Percentiles rank a stretch among this genome's conserved stretches.
Conservation (phyloP, 805 yeast genomes). For the Yarrowia keelungensis region DNA sequence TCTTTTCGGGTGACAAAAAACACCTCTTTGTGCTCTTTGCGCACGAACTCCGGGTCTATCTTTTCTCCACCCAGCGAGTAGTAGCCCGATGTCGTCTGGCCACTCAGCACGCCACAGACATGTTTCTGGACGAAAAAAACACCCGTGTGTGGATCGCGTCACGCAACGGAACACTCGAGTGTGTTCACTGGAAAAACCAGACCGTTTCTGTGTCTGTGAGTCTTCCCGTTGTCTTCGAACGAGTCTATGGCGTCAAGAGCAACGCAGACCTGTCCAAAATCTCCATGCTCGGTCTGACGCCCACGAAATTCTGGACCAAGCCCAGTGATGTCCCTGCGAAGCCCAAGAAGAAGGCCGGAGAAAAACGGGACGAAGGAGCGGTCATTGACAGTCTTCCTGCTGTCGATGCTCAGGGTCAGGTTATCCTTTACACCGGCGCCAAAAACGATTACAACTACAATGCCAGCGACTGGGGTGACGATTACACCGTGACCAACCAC, state of each 20-base stretch:
- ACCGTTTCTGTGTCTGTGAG: not conserved
- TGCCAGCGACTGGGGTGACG: constrained; percentile 20
- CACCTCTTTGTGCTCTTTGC: constrained; percentile 51
- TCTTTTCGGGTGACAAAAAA: constrained; percentile 49
- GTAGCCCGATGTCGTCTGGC: constrained; percentile 49
- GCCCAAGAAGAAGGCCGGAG: not conserved
- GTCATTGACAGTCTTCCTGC: not conserved
- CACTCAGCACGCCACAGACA: constrained; percentile 48
- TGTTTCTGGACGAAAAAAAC: constrained; percentile 45
- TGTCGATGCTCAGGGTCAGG: constrained; percentile 4
- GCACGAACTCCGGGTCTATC: constrained; percentile 51
- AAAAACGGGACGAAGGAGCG: not conserved
- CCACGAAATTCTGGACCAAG: constrained; percentile 41
- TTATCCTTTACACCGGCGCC: constrained; percentile 18
- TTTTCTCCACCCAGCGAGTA: constrained; percentile 49
- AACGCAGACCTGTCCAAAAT: constrained; percentile 20
- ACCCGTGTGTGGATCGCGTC: constrained; percentile 47
- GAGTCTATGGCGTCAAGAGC: constrained; percentile 29
- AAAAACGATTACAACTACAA: constrained; percentile 30
- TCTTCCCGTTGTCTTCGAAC: constrained; percentile 1
- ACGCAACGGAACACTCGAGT: constrained; percentile 43
- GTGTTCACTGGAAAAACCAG: constrained; percentile 45
- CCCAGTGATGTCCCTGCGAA: not conserved
- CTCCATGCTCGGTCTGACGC: constrained; percentile 41
- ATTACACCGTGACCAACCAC: constrained; percentile 14